A percentile compares a stretch with the other conserved stretches of the same genome.
phyloP scores from a whole-genome alignment of 768 basidiomycete genomes.

The Agaricus sinodeliciosus region DNA sequence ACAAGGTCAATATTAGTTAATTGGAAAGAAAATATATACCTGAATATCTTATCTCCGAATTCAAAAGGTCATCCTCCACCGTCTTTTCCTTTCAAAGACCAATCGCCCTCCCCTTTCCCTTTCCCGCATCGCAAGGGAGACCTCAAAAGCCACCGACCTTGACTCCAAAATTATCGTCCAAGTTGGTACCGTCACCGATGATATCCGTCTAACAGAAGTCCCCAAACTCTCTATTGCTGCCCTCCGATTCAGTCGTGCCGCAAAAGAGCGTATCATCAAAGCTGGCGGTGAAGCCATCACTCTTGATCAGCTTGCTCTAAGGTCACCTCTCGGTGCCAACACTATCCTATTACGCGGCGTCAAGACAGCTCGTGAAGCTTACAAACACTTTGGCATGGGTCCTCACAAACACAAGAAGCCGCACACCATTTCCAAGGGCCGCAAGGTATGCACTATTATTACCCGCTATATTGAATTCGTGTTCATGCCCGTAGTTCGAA shows the following conservation, averaged over 20 bases:
- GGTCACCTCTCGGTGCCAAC: constrained; percentile 92
- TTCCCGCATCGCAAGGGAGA: constrained; percentile 86
- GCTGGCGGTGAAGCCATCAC: constrained; percentile 94
- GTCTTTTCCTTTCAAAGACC: constrained; percentile 94
- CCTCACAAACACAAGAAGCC: constrained; percentile 99
- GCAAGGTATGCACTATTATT: constrained; percentile 53
- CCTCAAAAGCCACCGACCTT: constrained; percentile 54
- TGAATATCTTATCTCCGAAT: constrained; percentile 6
- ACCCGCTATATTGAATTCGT: neutral
- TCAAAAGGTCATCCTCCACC: constrained; percentile 81
- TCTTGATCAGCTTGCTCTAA: constrained; percentile 92
- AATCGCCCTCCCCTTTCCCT: constrained; percentile 97
- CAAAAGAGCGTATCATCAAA: constrained; percentile 91
- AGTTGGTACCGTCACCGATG: constrained; percentile 93
- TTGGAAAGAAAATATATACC: neutral
- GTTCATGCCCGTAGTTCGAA: constrained; percentile 64
- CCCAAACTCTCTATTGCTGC: constrained; percentile 94
- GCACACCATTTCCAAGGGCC: constrained; percentile 90
- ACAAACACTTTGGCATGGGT: constrained; percentile 97
- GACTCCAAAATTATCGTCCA: constrained; percentile 81
- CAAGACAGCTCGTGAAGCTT: constrained; percentile 89
- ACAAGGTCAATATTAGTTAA: constrained; percentile 55
- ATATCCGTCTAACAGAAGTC: constrained; percentile 76
- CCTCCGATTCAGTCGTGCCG: constrained; percentile 88
- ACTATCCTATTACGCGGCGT: constrained; percentile 91